These are phyloP conservation scores for Rhizoctonia solani DNA, from an alignment of 1,284 basidiomycete species.

Conservation along the genomic window DNA sequence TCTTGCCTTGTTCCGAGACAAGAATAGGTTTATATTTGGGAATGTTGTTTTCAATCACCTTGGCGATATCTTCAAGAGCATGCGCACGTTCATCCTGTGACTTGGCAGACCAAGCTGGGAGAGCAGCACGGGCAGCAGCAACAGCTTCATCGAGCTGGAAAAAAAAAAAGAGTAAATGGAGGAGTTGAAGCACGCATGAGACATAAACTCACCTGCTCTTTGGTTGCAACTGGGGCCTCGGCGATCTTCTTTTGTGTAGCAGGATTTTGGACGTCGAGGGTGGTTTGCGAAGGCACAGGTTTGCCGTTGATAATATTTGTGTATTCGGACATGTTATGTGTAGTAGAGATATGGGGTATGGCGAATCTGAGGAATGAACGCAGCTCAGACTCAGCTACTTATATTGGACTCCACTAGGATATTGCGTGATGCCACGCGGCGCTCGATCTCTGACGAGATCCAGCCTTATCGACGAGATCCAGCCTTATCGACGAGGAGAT, in stretches of 20 bases:
- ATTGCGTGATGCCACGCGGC: too few species aligned
- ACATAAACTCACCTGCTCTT: not conserved
- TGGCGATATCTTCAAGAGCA: constrained; percentile 1
- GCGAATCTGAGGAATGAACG: not conserved
- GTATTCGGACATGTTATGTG: not conserved
- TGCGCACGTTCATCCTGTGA: constrained; percentile 17
- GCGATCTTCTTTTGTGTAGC: not conserved
- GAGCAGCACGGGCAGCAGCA: constrained; percentile 2
- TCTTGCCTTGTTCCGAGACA: constrained; percentile 4
- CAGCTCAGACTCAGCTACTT: too few species aligned
- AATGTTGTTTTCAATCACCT: constrained; percentile 10
- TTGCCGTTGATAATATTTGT: constrained; percentile 1
- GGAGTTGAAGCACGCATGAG: too few species aligned
- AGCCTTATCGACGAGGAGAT: too few species aligned
- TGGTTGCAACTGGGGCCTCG: constrained; percentile 4
- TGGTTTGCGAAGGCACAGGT: not conserved
- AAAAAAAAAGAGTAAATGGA: not conserved
- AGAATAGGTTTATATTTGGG: constrained; percentile 1
- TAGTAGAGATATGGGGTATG: not conserved
- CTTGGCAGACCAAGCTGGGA: too few species aligned
- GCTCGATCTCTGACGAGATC: too few species aligned
- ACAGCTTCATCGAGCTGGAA: constrained; percentile 3
- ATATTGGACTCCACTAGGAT: too few species aligned
- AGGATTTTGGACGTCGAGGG: not conserved
- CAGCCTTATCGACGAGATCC: too few species aligned